A percentile compares a stretch with the other conserved stretches of the same genome.
Evolutionary conservation across 148 eudicot genomes (phyloP).

Genomic region (Persicaria tinctoria): DNA sequence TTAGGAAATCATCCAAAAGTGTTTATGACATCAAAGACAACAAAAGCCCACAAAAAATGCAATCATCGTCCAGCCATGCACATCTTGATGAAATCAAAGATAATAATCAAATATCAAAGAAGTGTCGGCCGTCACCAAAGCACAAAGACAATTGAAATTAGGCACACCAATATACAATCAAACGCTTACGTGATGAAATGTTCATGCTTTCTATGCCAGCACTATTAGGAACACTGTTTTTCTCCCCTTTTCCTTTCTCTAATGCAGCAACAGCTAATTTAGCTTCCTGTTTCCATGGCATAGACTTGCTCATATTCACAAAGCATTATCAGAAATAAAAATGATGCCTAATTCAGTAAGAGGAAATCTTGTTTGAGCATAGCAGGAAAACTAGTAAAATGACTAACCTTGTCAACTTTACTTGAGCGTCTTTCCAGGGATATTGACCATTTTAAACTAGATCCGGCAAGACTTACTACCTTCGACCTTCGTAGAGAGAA

Average conservation of each 20-base stretch:
- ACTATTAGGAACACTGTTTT: constrained; percentile 24
- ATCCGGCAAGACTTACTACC: constrained; percentile 76
- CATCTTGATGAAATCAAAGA: not conserved
- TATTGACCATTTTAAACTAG: constrained; percentile 93
- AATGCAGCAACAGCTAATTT: constrained; percentile 59
- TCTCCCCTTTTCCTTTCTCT: constrained; percentile 38
- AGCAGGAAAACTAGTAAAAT: not conserved
- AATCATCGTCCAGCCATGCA: not conserved
- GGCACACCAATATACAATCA: constrained; percentile 34
- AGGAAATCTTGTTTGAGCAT: not conserved
- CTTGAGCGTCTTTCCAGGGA: constrained; percentile 70
- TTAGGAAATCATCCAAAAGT: constrained; percentile 12
- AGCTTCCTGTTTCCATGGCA: constrained; percentile 47
- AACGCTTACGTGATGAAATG: constrained; percentile 47
- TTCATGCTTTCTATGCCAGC: constrained; percentile 33
- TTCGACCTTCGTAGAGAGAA: constrained; percentile 82
- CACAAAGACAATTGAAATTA: not conserved
- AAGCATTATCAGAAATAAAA: not conserved
- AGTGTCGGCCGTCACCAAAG: not conserved
- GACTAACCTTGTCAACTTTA: constrained; percentile 76
- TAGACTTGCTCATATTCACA: not conserved
- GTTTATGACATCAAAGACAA: not conserved
- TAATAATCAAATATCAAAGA: not conserved
- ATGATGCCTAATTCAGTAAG: not conserved
- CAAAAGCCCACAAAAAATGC: not conserved